These are phyloP conservation scores for Aspergillus texensis DNA, from an alignment of 2,329 filamentous ascomycete species.

Conservation along the genomic window DNA sequence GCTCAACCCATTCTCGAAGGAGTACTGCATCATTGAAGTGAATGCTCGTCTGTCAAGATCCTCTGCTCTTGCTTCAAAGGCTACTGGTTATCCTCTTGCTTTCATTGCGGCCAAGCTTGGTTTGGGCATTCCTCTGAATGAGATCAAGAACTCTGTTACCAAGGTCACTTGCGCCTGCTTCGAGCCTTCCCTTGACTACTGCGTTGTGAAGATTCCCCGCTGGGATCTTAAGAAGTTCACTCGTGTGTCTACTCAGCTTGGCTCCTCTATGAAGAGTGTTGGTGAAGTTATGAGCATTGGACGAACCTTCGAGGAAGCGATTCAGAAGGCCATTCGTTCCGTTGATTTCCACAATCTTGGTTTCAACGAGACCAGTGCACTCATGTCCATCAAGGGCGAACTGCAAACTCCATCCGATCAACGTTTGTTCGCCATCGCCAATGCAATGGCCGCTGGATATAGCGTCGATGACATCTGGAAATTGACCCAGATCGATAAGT, in stretches of 20 bases:
- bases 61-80: conserved; percentile 93
- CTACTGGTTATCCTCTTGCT: conserved; percentile 91
- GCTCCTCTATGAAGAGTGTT: conserved; percentile 99
- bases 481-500: conserved; percentile 97
- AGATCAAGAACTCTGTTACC: conserved; percentile 94
- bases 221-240: conserved; percentile 99
- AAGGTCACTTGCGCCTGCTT: conserved; percentile 97
- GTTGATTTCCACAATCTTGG: conserved; percentile 95
- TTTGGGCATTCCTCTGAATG: conserved; percentile 90
- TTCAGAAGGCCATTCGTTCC: conserved; percentile 94
- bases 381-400: conserved; percentile 96
- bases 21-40: conserved; percentile 99
- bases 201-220: conserved; percentile 96
- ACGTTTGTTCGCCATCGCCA: conserved; percentile 94
- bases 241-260: conserved; percentile 90
- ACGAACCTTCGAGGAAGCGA: conserved; percentile 94
- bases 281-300: conserved; percentile 99
- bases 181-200: conserved; percentile 96
- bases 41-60: conserved; percentile 95
- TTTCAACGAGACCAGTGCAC: conserved; percentile 85
- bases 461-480: conserved; percentile 97
- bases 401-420: conserved; percentile 97
- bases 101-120: conserved; percentile 97
- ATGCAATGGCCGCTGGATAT: conserved; percentile 94
- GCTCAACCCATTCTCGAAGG: conserved; percentile 88